Conservation (phyloP, 2,329 filamentous ascomycete species). For the Epichloe elymi region DNA sequence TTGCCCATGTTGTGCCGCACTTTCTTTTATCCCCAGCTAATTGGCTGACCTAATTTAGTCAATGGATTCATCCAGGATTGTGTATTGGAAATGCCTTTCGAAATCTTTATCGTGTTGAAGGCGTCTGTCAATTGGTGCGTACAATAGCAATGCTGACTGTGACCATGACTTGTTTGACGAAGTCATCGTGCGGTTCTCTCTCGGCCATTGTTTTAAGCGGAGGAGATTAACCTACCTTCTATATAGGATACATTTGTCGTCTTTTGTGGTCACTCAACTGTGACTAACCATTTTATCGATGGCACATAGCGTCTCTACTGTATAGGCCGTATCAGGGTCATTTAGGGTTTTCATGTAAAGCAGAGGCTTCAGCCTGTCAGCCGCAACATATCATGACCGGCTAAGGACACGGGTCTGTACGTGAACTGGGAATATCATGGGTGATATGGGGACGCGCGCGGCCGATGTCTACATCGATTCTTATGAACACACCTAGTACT, state of each 20-base stretch:
- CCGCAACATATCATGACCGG: no score
- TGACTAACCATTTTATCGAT: conserved; percentile 21
- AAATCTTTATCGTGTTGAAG: conserved; percentile 7
- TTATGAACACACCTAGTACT: no score
- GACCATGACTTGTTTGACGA: conserved; percentile 16
- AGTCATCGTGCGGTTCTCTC: conserved; percentile 13
- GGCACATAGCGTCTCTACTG: conserved; percentile 21
- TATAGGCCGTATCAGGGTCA: conserved; percentile 14
- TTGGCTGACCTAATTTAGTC: not conserved
- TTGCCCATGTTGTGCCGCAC: not conserved
- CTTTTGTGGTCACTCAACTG: conserved; percentile 17
- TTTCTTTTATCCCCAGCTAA: not conserved
- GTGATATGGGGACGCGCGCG: no score
- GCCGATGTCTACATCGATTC: no score
- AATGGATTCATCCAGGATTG: conserved; percentile 10
- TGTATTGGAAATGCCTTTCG: conserved; percentile 19
- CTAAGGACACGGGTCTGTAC: no score
- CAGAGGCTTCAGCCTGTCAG: no score
- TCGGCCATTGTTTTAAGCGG: conserved; percentile 15
- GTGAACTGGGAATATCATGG: not conserved
- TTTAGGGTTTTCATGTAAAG: conserved; percentile 13
- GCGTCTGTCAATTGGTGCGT: conserved; percentile 3
- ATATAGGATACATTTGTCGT: conserved; percentile 14
- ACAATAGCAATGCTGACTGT: conserved; percentile 21
- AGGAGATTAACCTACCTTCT: conserved; percentile 18